A percentile compares a stretch with the other conserved stretches of the same genome.
Evolutionary conservation across 1,139 yeast genomes (phyloP).

Genomic region (Magnusiomyces tetraspermus): DNA sequence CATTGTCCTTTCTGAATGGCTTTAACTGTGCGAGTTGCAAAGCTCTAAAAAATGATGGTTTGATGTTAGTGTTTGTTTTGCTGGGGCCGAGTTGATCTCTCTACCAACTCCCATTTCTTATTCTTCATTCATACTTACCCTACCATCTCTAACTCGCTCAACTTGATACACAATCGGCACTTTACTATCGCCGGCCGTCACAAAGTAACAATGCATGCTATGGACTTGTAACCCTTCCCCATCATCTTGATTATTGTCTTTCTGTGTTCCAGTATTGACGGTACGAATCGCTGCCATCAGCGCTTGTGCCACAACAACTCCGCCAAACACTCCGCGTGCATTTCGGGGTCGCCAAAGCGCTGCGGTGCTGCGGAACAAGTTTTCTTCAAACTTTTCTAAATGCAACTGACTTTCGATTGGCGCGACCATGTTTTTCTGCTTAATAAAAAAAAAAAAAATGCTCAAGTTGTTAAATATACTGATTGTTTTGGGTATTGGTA

Average conservation of each 20-base stretch:
- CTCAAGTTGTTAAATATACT: too few species aligned
- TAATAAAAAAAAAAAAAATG: background rate
- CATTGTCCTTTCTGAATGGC: constrained; percentile 46
- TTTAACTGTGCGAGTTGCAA: constrained; percentile 48
- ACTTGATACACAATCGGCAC: constrained; percentile 51
- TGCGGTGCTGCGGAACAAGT: constrained; percentile 30
- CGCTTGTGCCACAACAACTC: constrained; percentile 66
- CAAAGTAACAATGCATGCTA: constrained; percentile 45
- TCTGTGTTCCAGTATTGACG: constrained; percentile 30
- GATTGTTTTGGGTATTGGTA: too few species aligned
- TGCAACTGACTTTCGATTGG: constrained; percentile 24
- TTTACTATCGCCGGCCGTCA: constrained; percentile 38
- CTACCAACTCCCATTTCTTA: background rate
- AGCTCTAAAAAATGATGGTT: constrained; percentile 26
- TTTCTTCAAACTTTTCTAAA: constrained; percentile 26
- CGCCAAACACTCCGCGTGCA: constrained; percentile 74
- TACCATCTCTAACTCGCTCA: constrained; percentile 48
- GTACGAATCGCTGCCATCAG: constrained; percentile 53
- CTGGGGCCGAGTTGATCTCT: too few species aligned
- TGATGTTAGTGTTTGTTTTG: too few species aligned
- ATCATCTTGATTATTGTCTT: too few species aligned
- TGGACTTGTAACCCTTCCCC: constrained; percentile 38
- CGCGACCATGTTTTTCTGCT: constrained; percentile 13
- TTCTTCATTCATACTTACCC: constrained; percentile 24
- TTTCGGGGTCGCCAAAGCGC: constrained; percentile 39